These are phyloP conservation scores for Scedosporium dehoogii DNA, from an alignment of 2,329 filamentous ascomycete species.

Conservation along the genomic window DNA sequence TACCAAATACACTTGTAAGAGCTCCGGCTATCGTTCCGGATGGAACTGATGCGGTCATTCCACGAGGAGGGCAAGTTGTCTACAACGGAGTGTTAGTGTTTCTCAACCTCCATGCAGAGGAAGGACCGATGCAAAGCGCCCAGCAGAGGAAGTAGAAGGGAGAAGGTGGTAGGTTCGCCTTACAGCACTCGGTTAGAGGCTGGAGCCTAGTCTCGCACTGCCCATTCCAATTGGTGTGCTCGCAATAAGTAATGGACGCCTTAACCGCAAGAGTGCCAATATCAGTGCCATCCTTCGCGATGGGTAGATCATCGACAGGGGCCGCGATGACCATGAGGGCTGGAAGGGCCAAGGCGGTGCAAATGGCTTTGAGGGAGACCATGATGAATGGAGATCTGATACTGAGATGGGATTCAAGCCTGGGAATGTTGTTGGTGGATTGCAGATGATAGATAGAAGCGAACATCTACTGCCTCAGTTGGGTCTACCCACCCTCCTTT, in stretches of 20 bases:
- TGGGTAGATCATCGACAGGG: neutral
- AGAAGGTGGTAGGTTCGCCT: neutral
- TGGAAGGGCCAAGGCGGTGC: neutral
- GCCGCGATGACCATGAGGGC: neutral
- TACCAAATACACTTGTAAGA: neutral
- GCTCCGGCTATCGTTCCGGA: neutral
- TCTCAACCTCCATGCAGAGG: neutral
- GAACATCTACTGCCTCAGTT: too few species aligned
- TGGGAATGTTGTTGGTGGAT: too few species aligned
- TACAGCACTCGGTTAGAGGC: neutral
- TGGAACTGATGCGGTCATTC: neutral
- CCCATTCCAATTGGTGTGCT: neutral
- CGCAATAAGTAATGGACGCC: neutral
- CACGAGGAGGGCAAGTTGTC: neutral
- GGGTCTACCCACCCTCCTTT: too few species aligned
- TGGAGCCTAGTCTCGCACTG: neutral
- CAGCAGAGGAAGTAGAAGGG: neutral
- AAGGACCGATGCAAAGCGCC: neutral
- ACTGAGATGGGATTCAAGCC: too few species aligned
- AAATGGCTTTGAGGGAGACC: neutral
- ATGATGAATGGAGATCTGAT: neutral
- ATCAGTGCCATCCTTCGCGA: too few species aligned
- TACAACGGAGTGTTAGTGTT: neutral
- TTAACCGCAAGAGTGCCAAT: too few species aligned
- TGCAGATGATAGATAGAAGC: too few species aligned